Conservation (phyloP, 768 basidiomycete genomes). For the Leccinellum albellum region DNA sequence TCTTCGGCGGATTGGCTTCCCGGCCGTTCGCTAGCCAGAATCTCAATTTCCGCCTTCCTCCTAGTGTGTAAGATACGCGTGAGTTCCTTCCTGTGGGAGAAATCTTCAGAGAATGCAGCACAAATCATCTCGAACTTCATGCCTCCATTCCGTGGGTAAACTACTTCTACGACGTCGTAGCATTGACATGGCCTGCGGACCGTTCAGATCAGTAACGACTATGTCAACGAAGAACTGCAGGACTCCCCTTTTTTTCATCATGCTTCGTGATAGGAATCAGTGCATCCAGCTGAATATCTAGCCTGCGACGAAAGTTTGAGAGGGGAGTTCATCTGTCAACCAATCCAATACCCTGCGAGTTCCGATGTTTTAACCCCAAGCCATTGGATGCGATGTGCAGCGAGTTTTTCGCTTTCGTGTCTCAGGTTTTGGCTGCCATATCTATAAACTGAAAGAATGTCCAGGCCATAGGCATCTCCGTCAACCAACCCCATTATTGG, state of each 20-base stretch:
- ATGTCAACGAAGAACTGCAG: not conserved
- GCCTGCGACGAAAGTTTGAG: constrained; percentile 35
- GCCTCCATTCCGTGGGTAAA: constrained; percentile 71
- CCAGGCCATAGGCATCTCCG: constrained; percentile 87
- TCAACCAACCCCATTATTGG: constrained; percentile 83
- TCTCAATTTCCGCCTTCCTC: constrained; percentile 93
- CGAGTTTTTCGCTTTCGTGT: constrained; percentile 69
- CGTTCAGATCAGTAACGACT: not conserved
- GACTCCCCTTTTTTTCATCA: constrained; percentile 71
- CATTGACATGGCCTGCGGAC: constrained; percentile 62
- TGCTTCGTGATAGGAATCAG: constrained; percentile 65
- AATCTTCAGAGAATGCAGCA: constrained; percentile 1
- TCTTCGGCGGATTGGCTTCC: constrained; percentile 3
- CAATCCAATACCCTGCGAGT: constrained; percentile 47
- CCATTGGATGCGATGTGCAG: constrained; percentile 71
- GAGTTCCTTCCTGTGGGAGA: constrained; percentile 64
- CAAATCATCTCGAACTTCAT: constrained; percentile 15
- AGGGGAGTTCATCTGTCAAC: not conserved
- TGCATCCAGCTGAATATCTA: constrained; percentile 54
- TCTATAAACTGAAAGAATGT: constrained; percentile 86
- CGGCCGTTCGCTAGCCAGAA: constrained; percentile 35
- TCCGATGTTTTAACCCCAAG: constrained; percentile 75
- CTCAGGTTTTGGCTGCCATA: constrained; percentile 69
- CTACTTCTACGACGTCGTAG: constrained; percentile 38
- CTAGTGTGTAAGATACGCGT: constrained; percentile 72